Percentiles rank a stretch among this genome's conserved stretches.
Conservation (phyloP, 176 grass and related monocot genomes). For the Microstegium vimineum region DNA sequence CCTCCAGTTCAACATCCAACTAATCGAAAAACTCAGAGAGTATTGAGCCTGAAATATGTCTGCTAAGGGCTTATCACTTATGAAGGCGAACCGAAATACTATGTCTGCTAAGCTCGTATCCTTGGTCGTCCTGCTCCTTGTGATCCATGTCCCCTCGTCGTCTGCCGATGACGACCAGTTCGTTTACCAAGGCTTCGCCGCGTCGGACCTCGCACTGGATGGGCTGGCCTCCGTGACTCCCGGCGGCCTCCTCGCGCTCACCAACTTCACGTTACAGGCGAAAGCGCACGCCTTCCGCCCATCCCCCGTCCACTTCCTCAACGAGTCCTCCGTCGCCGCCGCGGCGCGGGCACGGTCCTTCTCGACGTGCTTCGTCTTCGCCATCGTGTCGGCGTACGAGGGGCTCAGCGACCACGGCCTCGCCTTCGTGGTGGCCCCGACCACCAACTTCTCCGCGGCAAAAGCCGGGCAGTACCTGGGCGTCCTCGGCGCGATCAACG, state of each 20-base stretch:
- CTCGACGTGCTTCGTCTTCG: conserved; percentile 18
- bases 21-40: neutral
- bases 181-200: conserved; percentile 7
- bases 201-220: conserved; percentile 7
- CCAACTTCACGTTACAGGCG: conserved; percentile 8
- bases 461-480: neutral
- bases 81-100: neutral
- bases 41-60: neutral
- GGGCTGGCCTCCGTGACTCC: conserved; percentile 6
- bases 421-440: conserved; percentile 19
- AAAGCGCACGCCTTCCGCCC: conserved; percentile 33
- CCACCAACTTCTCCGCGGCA: neutral
- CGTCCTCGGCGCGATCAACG: neutral
- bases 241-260: conserved; percentile 22
- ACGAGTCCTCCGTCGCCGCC: neutral
- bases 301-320: neutral
- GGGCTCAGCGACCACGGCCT: neutral
- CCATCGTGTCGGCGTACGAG: neutral
- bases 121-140: neutral
- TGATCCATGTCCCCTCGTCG: neutral
- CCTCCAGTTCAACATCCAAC: too few species aligned
- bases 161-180: neutral
- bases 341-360: neutral
- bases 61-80: too few species aligned
- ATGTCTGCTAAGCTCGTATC: neutral